Conservation (phyloP, 495 filamentous ascomycete species). For the Hypoxylon lenormandii region DNA sequence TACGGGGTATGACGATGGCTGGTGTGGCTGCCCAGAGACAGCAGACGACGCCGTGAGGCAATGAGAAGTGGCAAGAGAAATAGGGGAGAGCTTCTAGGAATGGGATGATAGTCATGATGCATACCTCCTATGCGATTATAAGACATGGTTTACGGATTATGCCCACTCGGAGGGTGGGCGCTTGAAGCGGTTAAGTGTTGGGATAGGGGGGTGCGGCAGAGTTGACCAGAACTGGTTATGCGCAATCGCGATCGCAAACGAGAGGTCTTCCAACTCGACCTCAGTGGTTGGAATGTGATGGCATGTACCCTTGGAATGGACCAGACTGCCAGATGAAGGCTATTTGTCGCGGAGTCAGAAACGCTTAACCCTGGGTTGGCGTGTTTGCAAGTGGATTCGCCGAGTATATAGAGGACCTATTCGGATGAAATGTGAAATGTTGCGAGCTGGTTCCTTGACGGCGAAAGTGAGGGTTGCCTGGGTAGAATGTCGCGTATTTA, state of each 20-base stretch:
- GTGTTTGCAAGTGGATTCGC: conserved; percentile 27
- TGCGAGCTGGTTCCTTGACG: conserved; percentile 7
- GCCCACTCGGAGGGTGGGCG: conserved; percentile 35
- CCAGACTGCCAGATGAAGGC: conserved; percentile 12
- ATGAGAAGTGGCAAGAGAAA: conserved; percentile 32
- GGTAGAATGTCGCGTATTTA: conserved; percentile 25
- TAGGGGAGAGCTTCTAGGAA: conserved; percentile 6
- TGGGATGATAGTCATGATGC: conserved; percentile 54
- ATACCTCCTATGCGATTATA: conserved; percentile 81
- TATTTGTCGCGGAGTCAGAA: conserved; percentile 19
- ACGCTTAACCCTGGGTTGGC: conserved; percentile 35
- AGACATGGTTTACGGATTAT: conserved; percentile 62
- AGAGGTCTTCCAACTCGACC: conserved; percentile 17
- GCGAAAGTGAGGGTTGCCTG: conserved; percentile 15
- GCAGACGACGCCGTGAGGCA: conserved; percentile 26
- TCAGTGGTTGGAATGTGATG: conserved; percentile 24
- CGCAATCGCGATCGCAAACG: conserved; percentile 33
- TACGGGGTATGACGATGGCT: conserved; percentile 26
- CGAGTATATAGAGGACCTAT: conserved; percentile 18
- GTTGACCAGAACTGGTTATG: conserved; percentile 30
- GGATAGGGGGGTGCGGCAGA: conserved; percentile 20
- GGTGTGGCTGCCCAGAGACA: conserved; percentile 15
- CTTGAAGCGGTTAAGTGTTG: conserved; percentile 35
- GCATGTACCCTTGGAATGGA: conserved; percentile 20
- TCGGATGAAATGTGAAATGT: conserved; percentile 20